Evolutionary conservation across 2,329 filamentous ascomycete genomes (phyloP).

Genomic region (Fusarium verrucosum): DNA sequence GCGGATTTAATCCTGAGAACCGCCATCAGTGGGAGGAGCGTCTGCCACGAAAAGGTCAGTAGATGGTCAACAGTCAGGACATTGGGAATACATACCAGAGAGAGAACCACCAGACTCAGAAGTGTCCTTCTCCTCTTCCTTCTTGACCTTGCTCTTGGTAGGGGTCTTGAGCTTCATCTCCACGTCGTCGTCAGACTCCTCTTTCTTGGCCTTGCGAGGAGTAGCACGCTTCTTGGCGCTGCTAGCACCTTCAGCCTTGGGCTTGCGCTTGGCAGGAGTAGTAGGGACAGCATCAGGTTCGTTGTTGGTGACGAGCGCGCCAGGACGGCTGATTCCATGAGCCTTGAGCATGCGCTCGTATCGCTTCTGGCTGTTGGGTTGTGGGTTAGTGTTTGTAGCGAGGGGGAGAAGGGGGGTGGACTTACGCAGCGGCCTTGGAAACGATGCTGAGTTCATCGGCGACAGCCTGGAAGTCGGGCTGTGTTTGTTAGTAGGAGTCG

Average conservation of each 20-base stretch:
- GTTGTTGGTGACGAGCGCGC: slow-evolving; percentile 4
- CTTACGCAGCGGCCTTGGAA: slow-evolving; percentile 75
- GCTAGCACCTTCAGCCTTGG: slow-evolving; percentile 29
- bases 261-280: slow-evolving; percentile 47
- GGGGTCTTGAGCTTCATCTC: slow-evolving; percentile 32
- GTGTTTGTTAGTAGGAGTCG: slow-evolving; percentile 1
- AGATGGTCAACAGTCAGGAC: background rate
- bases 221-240: slow-evolving; percentile 43
- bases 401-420: slow-evolving; percentile 28
- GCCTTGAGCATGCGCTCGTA: slow-evolving; percentile 73
- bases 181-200: slow-evolving; percentile 40
- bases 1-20: slow-evolving; percentile 8
- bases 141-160: slow-evolving; percentile 31
- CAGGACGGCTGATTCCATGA: slow-evolving; percentile 56
- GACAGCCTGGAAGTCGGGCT: slow-evolving; percentile 75
- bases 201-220: slow-evolving; percentile 41
- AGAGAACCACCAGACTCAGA: slow-evolving; percentile 24
- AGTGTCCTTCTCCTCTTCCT: slow-evolving; percentile 33
- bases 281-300: slow-evolving; percentile 7
- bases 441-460: slow-evolving; percentile 70
- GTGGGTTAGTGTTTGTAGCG: background rate
- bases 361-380: slow-evolving; percentile 66
- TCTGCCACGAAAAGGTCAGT: slow-evolving; percentile 18
- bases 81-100: slow-evolving; percentile 27
- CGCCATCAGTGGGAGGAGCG: slow-evolving; percentile 25